phyloP scores from a whole-genome alignment of 495 filamentous ascomycete species.

The Extremus antarcticus region DNA sequence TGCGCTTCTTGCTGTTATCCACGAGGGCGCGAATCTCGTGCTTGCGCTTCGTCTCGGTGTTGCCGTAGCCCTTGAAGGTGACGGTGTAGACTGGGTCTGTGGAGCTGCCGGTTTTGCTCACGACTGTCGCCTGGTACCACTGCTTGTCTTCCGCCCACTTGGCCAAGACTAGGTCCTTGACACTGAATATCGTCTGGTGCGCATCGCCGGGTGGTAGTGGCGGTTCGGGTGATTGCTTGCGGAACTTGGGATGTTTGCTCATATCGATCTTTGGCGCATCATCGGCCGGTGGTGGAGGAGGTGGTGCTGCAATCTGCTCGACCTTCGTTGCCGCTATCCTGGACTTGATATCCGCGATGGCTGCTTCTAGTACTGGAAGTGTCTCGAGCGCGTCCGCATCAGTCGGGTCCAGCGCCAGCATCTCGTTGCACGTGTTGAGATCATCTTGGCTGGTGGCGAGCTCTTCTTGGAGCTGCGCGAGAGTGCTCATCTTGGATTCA shows the following conservation, averaged over 20 bases:
- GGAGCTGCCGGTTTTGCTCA: slow-evolving; percentile 80
- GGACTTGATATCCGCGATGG: slow-evolving; percentile 10
- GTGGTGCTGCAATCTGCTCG: background rate
- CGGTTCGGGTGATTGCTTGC: slow-evolving; percentile 31
- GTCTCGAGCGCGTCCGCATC: slow-evolving; percentile 10
- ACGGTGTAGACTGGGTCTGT: slow-evolving; percentile 84
- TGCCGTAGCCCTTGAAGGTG: slow-evolving; percentile 82
- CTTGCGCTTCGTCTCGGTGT: slow-evolving; percentile 70
- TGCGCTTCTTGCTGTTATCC: slow-evolving; percentile 69
- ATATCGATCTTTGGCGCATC: slow-evolving; percentile 16
- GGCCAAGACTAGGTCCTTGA: slow-evolving; percentile 83
- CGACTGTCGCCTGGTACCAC: slow-evolving; percentile 90
- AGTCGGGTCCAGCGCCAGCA: slow-evolving; percentile 12
- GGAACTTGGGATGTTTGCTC: slow-evolving; percentile 22
- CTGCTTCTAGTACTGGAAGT: slow-evolving; percentile 1
- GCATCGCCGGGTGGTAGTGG: slow-evolving; percentile 32
- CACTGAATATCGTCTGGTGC: slow-evolving; percentile 50
- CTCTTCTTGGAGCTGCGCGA: slow-evolving; percentile 10
- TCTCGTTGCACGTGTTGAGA: slow-evolving; percentile 11
- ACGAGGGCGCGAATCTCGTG: slow-evolving; percentile 74
- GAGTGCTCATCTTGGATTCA: slow-evolving; percentile 9
- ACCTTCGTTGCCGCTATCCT: slow-evolving; percentile 9
- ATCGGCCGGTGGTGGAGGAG: slow-evolving; percentile 8
- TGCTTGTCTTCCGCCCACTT: slow-evolving; percentile 86
- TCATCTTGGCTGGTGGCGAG: slow-evolving; percentile 9